These are phyloP conservation scores for Colletotrichum coccodes DNA, from an alignment of 2,329 filamentous ascomycete species.

Conservation along the genomic window DNA sequence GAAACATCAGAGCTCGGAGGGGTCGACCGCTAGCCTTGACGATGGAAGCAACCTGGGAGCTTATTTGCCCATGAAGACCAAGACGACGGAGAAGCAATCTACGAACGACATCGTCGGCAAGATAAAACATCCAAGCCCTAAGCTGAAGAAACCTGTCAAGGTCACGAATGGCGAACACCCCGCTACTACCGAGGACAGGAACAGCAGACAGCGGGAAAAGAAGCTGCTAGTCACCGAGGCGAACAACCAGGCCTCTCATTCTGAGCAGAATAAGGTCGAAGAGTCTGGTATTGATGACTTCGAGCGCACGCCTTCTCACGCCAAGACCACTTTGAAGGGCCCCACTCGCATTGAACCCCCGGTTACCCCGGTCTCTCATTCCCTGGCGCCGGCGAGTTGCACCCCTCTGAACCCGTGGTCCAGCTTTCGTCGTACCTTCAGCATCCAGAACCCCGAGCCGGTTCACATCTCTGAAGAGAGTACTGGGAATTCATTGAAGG, in stretches of 20 bases:
- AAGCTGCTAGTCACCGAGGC: not conserved
- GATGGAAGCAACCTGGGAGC: too few species aligned
- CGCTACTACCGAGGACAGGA: not conserved
- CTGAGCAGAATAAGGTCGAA: not conserved
- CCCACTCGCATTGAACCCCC: constrained; percentile 9
- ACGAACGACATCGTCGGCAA: not conserved
- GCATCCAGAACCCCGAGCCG: constrained; percentile 5
- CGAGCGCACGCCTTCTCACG: not conserved
- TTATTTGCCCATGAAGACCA: not conserved
- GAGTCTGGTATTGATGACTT: not conserved
- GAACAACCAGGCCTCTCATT: not conserved
- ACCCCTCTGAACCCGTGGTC: constrained; percentile 10
- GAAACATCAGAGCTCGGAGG: not conserved
- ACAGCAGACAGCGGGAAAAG: not conserved
- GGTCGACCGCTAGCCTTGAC: not conserved
- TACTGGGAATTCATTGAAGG: not conserved
- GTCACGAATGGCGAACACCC: not conserved
- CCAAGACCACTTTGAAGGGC: not conserved
- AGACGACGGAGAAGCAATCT: not conserved
- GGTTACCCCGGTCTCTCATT: not conserved
- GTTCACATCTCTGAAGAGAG: not conserved
- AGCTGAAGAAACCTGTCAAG: not conserved
- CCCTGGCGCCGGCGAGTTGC: not conserved
- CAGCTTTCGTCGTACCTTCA: not conserved
- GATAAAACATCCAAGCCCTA: not conserved